A percentile compares a stretch with the other conserved stretches of the same genome.
Conservation (phyloP, 371 early-diverging fungal genomes). For the Apophysomyces elegans region DNA sequence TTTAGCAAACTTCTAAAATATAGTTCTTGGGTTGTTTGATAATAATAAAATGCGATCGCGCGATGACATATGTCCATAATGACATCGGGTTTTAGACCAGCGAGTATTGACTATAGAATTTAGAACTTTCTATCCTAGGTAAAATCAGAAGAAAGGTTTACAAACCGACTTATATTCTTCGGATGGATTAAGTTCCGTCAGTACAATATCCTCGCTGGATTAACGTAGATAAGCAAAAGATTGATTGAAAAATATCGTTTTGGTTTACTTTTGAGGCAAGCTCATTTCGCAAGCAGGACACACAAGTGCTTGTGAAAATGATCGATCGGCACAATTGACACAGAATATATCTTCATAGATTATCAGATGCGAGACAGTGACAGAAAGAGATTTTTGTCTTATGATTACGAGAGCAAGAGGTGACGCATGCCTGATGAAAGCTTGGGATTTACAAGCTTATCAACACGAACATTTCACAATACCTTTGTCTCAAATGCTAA, state of each 20-base stretch:
- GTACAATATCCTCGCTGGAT: conserved; percentile 69
- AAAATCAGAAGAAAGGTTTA: neutral
- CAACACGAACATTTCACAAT: neutral
- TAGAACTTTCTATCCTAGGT: neutral
- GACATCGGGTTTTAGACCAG: conserved; percentile 74
- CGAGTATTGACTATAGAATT: conserved; percentile 63
- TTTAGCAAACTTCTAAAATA: conserved; percentile 61
- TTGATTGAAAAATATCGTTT: neutral
- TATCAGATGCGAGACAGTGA: conserved; percentile 2
- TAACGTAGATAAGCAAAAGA: neutral
- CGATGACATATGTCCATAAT: conserved; percentile 80
- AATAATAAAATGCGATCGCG: conserved; percentile 77
- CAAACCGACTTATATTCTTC: conserved; percentile 71
- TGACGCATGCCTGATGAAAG: conserved; percentile 62
- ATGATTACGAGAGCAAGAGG: conserved; percentile 74
- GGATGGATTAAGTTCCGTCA: conserved; percentile 70
- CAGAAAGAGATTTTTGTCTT: neutral
- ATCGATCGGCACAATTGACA: conserved; percentile 63
- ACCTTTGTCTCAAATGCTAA: conserved; percentile 41
- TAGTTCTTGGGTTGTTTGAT: conserved; percentile 75
- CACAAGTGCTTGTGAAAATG: conserved; percentile 60
- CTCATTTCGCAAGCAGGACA: conserved; percentile 81
- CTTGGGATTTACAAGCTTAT: neutral
- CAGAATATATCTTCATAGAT: conserved; percentile 76
- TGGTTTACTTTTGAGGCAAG: conserved; percentile 58